Evolutionary conservation across 805 yeast genomes (phyloP), one percentile per base, ranked within the genome.

Genomic region (Wickerhamomyces xylosicus): DNA sequence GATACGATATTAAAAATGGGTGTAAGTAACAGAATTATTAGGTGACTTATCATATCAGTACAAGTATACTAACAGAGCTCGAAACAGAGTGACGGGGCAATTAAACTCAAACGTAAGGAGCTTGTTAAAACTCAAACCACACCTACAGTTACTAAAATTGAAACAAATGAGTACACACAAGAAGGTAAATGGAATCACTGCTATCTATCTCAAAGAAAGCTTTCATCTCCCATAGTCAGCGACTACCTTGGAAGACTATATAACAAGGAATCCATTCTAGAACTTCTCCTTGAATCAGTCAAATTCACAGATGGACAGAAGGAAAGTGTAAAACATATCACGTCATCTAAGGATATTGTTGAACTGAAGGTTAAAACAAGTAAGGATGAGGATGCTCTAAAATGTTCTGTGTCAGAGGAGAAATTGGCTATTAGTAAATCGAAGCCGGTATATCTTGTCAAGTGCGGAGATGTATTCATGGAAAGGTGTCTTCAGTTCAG

Each of bases 231-330:
- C 0, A 59, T 84, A 2, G 80, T 81, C 2, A 71, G 85, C 27
- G 95, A 86, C 56, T 78, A 66, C 52, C 61, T 61, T 37, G 96
- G 96, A 0, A 53, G 63, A 22, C 50, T 86, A 4, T 82, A 69
- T 56, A 73, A 79, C 46, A 83, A 82, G 44, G 83, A 77, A 41
- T 58, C 77, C 21, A 54, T 83, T 0, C 50, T 86, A 6, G 79
- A 79, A 48, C 65, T 69, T 52, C 52, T 86, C 4, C 46, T 82
- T 3, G 59, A 63, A 11, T 10, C 25, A 21, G 6, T 54, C 54
- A 31, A 61, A 58, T 19, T 49, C 49, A 25, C 47, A 56, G 36
- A 41, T 45, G 32, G 48, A 40, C 15, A 50, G 46, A 40, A 48
- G 44, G 19, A 38, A 41, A 5, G 38, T 55, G 28, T 52, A 58